These are phyloP conservation scores for Fusarium sp. DNA, from an alignment of 2,329 filamentous ascomycete species.

Conservation along the genomic window DNA sequence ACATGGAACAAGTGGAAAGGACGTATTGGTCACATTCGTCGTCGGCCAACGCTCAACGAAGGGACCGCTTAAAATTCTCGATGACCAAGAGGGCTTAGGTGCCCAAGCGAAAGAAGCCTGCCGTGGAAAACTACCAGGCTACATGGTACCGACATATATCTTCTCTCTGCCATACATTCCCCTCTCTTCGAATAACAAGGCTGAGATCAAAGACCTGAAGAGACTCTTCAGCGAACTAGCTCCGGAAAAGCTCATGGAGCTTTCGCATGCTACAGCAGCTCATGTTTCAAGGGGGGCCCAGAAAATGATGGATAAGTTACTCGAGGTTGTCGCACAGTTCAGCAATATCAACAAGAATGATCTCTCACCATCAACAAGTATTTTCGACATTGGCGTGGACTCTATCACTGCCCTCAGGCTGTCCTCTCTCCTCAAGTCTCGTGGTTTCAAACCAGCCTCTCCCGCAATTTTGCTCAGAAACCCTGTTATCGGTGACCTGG, in stretches of 20 bases:
- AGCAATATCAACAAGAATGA: conserved; percentile 60
- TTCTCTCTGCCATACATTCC: conserved; percentile 80
- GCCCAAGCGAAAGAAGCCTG: conserved; percentile 73
- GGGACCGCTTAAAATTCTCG: conserved; percentile 42
- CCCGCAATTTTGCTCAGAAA: conserved; percentile 79
- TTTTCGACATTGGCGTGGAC: conserved; percentile 90
- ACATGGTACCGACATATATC: conserved; percentile 93
- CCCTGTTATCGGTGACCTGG: conserved; percentile 65
- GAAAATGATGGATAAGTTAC: conserved; percentile 63
- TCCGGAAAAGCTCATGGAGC: conserved; percentile 72
- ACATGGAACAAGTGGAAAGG: conserved; percentile 80
- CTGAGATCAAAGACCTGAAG: conserved; percentile 80
- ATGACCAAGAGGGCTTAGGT: conserved; percentile 58
- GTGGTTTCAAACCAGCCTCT: conserved; percentile 72
- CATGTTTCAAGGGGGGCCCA: conserved; percentile 52
- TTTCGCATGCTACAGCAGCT: conserved; percentile 58
- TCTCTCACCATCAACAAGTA: conserved; percentile 72
- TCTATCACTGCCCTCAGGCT: conserved; percentile 87
- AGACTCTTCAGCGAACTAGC: conserved; percentile 75
- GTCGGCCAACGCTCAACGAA: conserved; percentile 39
- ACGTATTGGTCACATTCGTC: conserved; percentile 86
- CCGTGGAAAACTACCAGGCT: conserved; percentile 78
- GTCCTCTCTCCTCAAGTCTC: conserved; percentile 72
- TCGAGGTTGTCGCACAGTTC: conserved; percentile 68
- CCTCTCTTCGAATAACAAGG: conserved; percentile 91